A percentile compares a stretch with the other conserved stretches of the same genome.
phyloP scores from a whole-genome alignment of 1,139 yeast species.

The Taiozyma sp. region DNA sequence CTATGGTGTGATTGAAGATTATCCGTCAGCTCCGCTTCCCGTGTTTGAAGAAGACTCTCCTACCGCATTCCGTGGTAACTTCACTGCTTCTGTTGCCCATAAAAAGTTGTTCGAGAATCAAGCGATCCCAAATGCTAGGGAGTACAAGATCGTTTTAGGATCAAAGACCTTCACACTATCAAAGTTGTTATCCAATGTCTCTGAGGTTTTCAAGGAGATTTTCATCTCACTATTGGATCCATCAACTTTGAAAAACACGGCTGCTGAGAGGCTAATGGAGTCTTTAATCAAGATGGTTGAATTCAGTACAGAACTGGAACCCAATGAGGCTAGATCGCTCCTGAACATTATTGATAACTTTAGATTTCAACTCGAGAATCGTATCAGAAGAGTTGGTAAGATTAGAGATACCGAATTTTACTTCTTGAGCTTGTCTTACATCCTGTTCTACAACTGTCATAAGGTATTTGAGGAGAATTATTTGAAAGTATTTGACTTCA shows the following conservation, averaged over 20 bases:
- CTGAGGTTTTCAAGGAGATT: constrained; percentile 10
- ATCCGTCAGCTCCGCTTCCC: neutral
- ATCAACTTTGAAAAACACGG: constrained; percentile 1
- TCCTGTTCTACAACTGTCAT: constrained; percentile 12
- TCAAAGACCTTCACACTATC: constrained; percentile 10
- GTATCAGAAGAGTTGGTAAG: constrained; percentile 15
- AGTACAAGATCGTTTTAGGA: constrained; percentile 10
- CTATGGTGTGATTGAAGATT: neutral
- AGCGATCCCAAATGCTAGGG: constrained; percentile 2
- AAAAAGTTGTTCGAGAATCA: constrained; percentile 9
- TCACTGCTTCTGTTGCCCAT: constrained; percentile 12
- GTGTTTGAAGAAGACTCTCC: neutral
- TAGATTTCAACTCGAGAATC: constrained; percentile 13
- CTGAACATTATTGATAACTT: constrained; percentile 16
- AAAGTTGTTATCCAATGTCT: constrained; percentile 6
- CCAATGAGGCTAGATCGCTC: constrained; percentile 10
- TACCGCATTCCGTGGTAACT: constrained; percentile 4
- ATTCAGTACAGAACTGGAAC: constrained; percentile 10
- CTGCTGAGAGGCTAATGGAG: constrained; percentile 4
- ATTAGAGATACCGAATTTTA: constrained; percentile 18
- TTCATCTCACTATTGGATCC: constrained; percentile 8
- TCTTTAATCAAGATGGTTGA: constrained; percentile 10
- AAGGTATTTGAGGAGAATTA: constrained; percentile 9
- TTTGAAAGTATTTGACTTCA: constrained; percentile 12
- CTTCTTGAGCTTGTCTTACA: constrained; percentile 13